These are phyloP conservation scores for Pachyrhizus erosus DNA, from an alignment of 306 rosid species.

Conservation along the genomic window DNA sequence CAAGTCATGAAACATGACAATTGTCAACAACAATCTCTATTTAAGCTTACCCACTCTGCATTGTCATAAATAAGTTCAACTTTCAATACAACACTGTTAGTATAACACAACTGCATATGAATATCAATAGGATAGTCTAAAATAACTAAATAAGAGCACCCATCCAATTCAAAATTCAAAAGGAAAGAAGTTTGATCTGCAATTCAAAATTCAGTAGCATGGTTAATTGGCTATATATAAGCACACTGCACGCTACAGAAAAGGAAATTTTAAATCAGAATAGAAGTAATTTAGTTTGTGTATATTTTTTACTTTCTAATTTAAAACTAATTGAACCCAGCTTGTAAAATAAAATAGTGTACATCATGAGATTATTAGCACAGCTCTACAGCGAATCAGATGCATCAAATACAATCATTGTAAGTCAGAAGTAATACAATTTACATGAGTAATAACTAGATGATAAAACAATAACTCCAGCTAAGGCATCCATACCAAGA, in stretches of 20 bases:
- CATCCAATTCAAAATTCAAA: constrained; percentile 24
- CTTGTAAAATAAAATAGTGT: neutral
- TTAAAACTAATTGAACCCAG: neutral
- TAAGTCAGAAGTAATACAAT: constrained; percentile 19
- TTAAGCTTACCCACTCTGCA: neutral
- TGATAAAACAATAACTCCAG: neutral
- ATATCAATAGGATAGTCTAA: constrained; percentile 18
- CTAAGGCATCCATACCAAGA: constrained; percentile 72
- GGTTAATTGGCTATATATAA: neutral
- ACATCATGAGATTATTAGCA: constrained; percentile 3
- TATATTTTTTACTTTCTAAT: neutral
- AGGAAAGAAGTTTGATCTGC: neutral
- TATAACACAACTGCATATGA: constrained; percentile 13
- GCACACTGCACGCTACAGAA: neutral
- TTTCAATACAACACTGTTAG: neutral
- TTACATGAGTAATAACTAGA: neutral
- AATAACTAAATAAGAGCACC: constrained; percentile 19
- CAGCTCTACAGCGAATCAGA: neutral
- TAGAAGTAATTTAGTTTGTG: neutral
- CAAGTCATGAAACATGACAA: neutral
- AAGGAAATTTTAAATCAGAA: constrained; percentile 4
- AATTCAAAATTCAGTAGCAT: constrained; percentile 24
- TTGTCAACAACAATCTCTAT: neutral
- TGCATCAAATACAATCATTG: constrained; percentile 30
- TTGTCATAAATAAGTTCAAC: constrained; percentile 30